Percentiles rank a stretch among this genome's conserved stretches.
phyloP scores from a whole-genome alignment of 2,329 filamentous ascomycete genomes.

The Didymella glomerata region DNA sequence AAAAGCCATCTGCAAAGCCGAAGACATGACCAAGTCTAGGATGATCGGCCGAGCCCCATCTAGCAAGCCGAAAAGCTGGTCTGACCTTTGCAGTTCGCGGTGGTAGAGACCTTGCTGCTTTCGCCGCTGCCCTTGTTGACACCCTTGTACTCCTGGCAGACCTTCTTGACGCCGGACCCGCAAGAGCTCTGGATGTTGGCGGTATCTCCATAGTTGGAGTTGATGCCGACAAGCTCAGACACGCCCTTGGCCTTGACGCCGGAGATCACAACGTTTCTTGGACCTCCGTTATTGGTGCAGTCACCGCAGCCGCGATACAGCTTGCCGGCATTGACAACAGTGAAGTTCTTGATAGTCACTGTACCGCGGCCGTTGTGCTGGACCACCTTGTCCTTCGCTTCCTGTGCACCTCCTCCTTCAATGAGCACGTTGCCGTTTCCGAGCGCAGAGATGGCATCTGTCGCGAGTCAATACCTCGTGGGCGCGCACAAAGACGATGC shows the following conservation, averaged over 20 bases:
- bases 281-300: slow-evolving; percentile 53
- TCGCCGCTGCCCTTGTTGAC: slow-evolving; percentile 16
- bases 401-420: slow-evolving; percentile 46
- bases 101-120: slow-evolving; percentile 18
- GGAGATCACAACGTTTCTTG: slow-evolving; percentile 52
- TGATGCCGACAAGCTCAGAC: slow-evolving; percentile 53
- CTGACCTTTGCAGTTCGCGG: slow-evolving; percentile 18
- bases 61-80: slow-evolving; percentile 19
- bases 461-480: background rate
- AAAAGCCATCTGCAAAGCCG: no score
- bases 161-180: slow-evolving; percentile 21
- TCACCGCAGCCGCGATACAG: slow-evolving; percentile 58
- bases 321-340: slow-evolving; percentile 56
- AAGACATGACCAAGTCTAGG: no score
- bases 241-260: slow-evolving; percentile 50
- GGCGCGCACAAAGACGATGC: no score
- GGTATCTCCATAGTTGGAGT: slow-evolving; percentile 58
- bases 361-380: slow-evolving; percentile 44
- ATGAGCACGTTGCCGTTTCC: slow-evolving; percentile 38
- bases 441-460: slow-evolving; percentile 31
- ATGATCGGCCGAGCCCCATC: no score
- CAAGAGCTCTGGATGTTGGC: slow-evolving; percentile 54
- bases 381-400: slow-evolving; percentile 42
- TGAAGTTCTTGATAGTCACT: slow-evolving; percentile 51
- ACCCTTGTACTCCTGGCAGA: slow-evolving; percentile 29